phyloP scores from a whole-genome alignment of 2,329 filamentous ascomycete genomes.

The Aspergillus sp. region DNA sequence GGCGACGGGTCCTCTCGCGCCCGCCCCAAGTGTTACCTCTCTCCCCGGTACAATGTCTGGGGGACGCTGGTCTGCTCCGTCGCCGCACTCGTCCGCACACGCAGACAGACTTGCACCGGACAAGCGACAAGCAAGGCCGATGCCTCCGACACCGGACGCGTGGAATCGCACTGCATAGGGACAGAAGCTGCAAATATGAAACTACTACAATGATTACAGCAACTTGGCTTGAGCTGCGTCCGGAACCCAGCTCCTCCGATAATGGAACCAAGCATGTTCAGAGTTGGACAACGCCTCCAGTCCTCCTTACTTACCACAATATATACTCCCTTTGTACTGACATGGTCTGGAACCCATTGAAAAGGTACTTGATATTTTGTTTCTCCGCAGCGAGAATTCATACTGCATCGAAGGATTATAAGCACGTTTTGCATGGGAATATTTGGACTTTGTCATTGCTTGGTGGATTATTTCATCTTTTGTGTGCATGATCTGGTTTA shows the following conservation, averaged over 20 bases:
- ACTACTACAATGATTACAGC: not conserved
- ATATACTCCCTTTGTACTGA: not conserved
- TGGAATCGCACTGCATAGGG: constrained; percentile 17
- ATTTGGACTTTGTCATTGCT: constrained; percentile 1
- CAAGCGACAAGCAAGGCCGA: constrained; percentile 14
- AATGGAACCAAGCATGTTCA: not conserved
- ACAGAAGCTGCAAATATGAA: too few species aligned
- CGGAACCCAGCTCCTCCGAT: not conserved
- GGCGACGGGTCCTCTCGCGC: constrained; percentile 1
- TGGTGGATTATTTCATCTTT: not conserved
- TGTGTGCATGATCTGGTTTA: not conserved
- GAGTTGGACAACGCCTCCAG: not conserved
- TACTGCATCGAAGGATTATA: not conserved
- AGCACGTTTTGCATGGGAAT: not conserved
- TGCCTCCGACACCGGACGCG: constrained; percentile 17
- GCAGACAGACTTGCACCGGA: constrained; percentile 9
- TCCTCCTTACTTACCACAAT: not conserved
- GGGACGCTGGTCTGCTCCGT: constrained; percentile 15
- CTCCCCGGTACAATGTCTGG: constrained; percentile 1
- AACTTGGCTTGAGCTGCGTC: not conserved
- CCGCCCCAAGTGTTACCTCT: not conserved
- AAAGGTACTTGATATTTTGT: constrained; percentile 5
- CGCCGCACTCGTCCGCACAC: constrained; percentile 12
- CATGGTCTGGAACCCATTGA: not conserved
- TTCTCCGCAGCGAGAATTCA: not conserved